A percentile compares a stretch with the other conserved stretches of the same genome.
Evolutionary conservation across 2,329 filamentous ascomycete species (phyloP).

Genomic region (Cladobotryum protrusum): DNA sequence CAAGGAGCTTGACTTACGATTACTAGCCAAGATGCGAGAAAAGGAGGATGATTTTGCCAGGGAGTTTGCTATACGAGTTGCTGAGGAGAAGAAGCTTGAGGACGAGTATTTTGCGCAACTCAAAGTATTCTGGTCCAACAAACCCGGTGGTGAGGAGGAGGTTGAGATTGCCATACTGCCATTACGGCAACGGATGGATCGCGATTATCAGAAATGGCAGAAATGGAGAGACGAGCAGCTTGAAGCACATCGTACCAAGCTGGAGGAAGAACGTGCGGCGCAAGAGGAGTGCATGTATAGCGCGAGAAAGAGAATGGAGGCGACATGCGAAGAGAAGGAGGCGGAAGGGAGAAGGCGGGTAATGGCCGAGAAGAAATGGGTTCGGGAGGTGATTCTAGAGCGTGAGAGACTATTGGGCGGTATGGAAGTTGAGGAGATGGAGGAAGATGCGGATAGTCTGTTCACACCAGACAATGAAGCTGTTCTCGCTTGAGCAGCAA

Average conservation of each 20-base stretch:
- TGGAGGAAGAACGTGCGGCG: constrained; percentile 35
- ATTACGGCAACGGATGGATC: constrained; percentile 36
- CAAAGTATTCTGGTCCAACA: constrained; percentile 31
- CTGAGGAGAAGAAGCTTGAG: constrained; percentile 38
- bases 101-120: constrained; percentile 37
- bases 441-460: constrained; percentile 32
- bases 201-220: constrained; percentile 34
- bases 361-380: constrained; percentile 43
- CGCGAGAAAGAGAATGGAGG: constrained; percentile 26
- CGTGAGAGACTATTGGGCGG: constrained; percentile 36
- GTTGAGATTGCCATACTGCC: constrained; percentile 28
- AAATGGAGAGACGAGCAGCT: constrained; percentile 36
- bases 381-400: constrained; percentile 38
- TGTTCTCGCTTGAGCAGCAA: too few species aligned
- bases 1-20: constrained; percentile 20
- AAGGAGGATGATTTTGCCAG: constrained; percentile 29
- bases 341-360: constrained; percentile 28
- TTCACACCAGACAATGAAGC: constrained; percentile 17
- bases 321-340: constrained; percentile 23
- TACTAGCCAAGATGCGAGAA: constrained; percentile 24
- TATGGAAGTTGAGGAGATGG: constrained; percentile 37
- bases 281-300: constrained; percentile 39
- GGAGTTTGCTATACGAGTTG: constrained; percentile 37
- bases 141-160: constrained; percentile 24
- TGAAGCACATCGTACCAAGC: constrained; percentile 25